Evolutionary conservation across 192 early-diverging fungal genomes (phyloP).

Genomic region (Linnemannia schmuckeri): DNA sequence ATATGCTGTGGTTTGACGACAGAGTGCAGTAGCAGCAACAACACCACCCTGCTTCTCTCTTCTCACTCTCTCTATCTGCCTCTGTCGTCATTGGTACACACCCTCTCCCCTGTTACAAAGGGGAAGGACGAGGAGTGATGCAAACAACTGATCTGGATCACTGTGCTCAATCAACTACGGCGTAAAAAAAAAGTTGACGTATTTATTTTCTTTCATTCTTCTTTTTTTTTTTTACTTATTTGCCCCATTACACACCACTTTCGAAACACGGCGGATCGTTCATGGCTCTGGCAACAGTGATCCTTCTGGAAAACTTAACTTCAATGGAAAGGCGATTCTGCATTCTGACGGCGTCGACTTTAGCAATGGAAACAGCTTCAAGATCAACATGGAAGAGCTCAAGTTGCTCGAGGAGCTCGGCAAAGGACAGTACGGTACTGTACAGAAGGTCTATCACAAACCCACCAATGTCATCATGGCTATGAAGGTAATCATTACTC

Average conservation of each 20-base stretch:
- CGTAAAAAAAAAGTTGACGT: neutral
- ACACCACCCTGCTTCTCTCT: neutral
- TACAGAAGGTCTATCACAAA: conserved; percentile 89
- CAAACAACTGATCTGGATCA: conserved; percentile 9
- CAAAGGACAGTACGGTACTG: conserved; percentile 94
- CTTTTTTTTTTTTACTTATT: conserved; percentile 9
- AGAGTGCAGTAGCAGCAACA: neutral
- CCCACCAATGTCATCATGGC: conserved; percentile 93
- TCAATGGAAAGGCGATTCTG: conserved; percentile 92
- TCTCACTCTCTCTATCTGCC: neutral
- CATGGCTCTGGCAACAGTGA: conserved; percentile 64
- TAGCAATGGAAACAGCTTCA: conserved; percentile 87
- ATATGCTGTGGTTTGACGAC: neutral
- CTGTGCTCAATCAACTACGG: neutral
- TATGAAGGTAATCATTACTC: conserved; percentile 68
- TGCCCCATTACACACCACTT: neutral
- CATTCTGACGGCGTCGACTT: conserved; percentile 94
- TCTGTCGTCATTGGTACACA: neutral
- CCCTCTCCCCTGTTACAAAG: neutral
- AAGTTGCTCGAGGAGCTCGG: conserved; percentile 83
- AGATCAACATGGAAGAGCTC: conserved; percentile 90
- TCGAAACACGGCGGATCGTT: neutral
- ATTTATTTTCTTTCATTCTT: conserved; percentile 21
- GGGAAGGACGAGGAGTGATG: conserved; percentile 7
- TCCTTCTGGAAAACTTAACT: conserved; percentile 89